A percentile compares a stretch with the other conserved stretches of the same genome.
These are phyloP conservation scores for Polyplosphaeria fusca DNA, from an alignment of 495 filamentous ascomycete genomes.

Conservation along the genomic window DNA sequence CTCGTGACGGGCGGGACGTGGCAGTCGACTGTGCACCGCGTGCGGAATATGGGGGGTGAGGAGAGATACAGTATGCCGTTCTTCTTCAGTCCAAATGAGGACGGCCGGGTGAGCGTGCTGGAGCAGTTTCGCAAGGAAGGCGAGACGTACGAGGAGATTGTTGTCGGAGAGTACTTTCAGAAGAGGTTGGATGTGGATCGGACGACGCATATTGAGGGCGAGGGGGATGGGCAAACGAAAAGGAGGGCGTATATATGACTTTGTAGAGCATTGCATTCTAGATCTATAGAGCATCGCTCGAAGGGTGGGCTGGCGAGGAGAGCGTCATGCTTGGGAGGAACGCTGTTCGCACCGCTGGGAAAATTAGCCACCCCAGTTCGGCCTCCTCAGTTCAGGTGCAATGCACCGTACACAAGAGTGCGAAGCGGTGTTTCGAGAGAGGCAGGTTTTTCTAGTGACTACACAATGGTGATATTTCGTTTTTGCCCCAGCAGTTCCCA, in stretches of 20 bases:
- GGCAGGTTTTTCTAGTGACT: no score
- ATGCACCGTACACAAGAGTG: no score
- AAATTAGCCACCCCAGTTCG: no score
- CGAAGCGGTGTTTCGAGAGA: no score
- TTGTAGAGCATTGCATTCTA: no score
- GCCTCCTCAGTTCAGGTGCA: no score
- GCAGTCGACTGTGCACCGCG: conserved; percentile 18
- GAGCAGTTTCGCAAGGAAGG: conserved; percentile 5
- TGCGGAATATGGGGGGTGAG: conserved; percentile 23
- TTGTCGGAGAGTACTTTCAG: conserved; percentile 22
- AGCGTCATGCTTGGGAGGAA: no score
- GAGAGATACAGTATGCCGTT: conserved; percentile 23
- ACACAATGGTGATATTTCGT: no score
- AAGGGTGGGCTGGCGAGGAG: no score
- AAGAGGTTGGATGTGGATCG: conserved; percentile 20
- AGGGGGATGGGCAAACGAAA: background rate
- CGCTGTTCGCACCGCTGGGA: no score
- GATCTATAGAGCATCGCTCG: no score
- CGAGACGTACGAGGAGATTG: conserved; percentile 12
- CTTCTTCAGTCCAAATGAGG: conserved; percentile 25
- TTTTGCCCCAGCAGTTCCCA: no score
- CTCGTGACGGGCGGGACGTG: conserved; percentile 18
- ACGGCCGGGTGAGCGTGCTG: conserved; percentile 11
- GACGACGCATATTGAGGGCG: conserved; percentile 16
- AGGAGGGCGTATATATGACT: background rate